Evolutionary conservation across 495 filamentous ascomycete species (phyloP), one percentile per base, ranked within the genome.

Genomic region (Articulospora tetracladia): DNA sequence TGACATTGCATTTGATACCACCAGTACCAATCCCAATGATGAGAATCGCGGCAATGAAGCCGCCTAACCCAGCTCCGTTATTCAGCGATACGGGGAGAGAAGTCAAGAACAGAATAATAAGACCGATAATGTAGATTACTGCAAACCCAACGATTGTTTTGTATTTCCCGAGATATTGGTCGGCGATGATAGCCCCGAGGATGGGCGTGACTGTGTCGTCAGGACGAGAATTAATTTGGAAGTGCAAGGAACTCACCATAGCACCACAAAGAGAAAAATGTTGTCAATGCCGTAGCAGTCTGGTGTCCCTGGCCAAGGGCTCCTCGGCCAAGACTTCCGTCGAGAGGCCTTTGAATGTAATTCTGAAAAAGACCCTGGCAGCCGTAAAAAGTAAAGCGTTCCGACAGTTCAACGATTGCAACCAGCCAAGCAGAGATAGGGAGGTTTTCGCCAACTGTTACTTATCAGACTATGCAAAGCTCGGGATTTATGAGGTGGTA

Each of bases 1-100:
- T 66, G 17, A 83, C 69, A 52, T 77, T 78, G 22, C 85, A 83
- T 74, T 92, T 92, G 75, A 93, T 89, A 65, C 87, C 86, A 59
- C 89, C 89, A 7, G 80, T 76, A 25, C 80, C 80, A 67, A 63
- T 77, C 69, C 75, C 80, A 55, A 80, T 78, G 28, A 82, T 64
- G 8, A 80, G 57, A 64, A 76, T 73, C 19, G 66, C 66, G 22
- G 61, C 67, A 26, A 72, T 66, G 24, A 77, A 65, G 2, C 73
- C 71, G 22, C 69, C 70, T 36, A 79, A 68, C 0, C 76, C 71
- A 24, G 79, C 68, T 3, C 81, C 80, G 27, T 64, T 69, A 24
- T 79, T 71, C 12, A 86, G 70, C 4, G 79, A 67, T 0, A 68
- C 62, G 2, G 82, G 82, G 3, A 84, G 69, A 0, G 78, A 78